Evolutionary conservation across 2,329 filamentous ascomycete species (phyloP).

Genomic region (Chrysoporthe puriensis): DNA sequence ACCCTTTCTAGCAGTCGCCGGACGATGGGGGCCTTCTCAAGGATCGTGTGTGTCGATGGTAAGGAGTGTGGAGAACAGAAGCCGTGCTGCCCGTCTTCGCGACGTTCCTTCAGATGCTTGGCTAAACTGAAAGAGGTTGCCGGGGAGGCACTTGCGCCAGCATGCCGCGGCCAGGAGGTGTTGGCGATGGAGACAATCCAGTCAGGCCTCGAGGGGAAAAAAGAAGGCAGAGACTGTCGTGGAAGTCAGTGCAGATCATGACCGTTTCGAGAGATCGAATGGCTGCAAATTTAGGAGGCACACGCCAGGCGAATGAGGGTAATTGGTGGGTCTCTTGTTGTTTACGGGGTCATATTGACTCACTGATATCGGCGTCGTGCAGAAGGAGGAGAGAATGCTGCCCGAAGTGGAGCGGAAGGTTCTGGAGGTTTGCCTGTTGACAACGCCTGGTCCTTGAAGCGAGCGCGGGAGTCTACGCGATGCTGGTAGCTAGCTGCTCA

Average conservation of each 20-base stretch:
- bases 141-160: neutral
- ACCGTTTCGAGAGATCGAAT: slow-evolving; percentile 1
- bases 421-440: slow-evolving; percentile 7
- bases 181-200: neutral
- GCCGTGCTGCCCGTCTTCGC: neutral
- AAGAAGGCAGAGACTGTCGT: slow-evolving; percentile 3
- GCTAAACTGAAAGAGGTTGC: neutral
- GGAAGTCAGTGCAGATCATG: slow-evolving; percentile 13
- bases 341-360: neutral
- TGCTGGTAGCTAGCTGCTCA: neutral
- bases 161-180: neutral
- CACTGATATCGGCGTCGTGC: neutral
- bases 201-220: neutral
- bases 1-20: neutral
- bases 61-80: neutral
- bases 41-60: neutral
- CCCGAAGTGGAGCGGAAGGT: slow-evolving; percentile 11
- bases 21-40: neutral
- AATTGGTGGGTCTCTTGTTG: neutral
- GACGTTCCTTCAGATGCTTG: neutral
- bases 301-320: neutral
- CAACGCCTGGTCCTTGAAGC: neutral
- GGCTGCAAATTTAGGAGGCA: slow-evolving; percentile 4
- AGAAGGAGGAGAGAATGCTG: slow-evolving; percentile 2
- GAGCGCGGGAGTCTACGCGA: neutral